Percentiles rank a stretch among this genome's conserved stretches.
phyloP scores from a whole-genome alignment of 176 grass and related monocot genomes.

The Juncus effusus region DNA sequence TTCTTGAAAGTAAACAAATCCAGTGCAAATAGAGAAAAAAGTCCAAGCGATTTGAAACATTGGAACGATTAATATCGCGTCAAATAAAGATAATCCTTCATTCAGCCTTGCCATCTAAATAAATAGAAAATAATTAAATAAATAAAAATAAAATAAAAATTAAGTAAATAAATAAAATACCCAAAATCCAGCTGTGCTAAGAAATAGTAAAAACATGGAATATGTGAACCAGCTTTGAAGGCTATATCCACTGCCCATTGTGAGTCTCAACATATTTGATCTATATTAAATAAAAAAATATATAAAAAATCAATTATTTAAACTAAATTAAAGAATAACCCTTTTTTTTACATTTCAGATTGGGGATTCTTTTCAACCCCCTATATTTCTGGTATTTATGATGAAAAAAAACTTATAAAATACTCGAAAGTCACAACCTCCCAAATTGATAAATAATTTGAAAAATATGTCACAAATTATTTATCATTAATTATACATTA shows the following conservation, averaged over 20 bases:
- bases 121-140: constrained; percentile 26
- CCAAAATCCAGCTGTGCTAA: constrained; percentile 97
- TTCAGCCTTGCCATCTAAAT: constrained; percentile 94
- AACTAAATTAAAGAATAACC: too few species aligned
- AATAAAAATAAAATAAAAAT: background rate
- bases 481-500: too few species aligned
- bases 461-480: too few species aligned
- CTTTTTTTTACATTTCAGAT: too few species aligned
- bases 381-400: background rate
- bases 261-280: constrained; percentile 94
- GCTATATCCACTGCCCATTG: constrained; percentile 80
- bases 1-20: constrained; percentile 99
- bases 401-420: too few species aligned
- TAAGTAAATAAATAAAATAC: constrained; percentile 39
- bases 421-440: too few species aligned
- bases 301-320: background rate
- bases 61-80: constrained; percentile 94
- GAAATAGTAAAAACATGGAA: constrained; percentile 73
- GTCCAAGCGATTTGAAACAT: constrained; percentile 99
- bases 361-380: background rate
- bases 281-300: constrained; percentile 35
- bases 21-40: constrained; percentile 97
- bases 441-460: too few species aligned
- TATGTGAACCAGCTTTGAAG: constrained; percentile 98
- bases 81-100: constrained; percentile 90